Conservation (phyloP, 768 basidiomycete species). For the Mycena galopus region DNA sequence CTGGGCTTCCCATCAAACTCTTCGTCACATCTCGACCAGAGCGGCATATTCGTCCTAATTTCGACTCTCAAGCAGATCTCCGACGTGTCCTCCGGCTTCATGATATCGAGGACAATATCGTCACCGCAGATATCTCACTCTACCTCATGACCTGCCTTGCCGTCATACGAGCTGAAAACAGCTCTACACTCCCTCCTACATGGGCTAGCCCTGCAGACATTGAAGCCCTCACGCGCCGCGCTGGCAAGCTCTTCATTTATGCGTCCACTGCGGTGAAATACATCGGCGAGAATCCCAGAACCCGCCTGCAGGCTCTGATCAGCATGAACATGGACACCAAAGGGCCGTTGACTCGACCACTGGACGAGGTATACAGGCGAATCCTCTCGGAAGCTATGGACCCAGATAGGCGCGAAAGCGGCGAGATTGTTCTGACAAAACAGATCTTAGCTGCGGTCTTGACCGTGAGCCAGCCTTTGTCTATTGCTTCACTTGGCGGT, state of each 20-base stretch:
- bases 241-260: background rate
- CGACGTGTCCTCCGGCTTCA: background rate
- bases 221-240: background rate
- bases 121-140: background rate
- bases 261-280: background rate
- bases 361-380: background rate
- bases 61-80: background rate
- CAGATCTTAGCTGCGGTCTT: background rate
- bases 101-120: background rate
- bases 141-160: background rate
- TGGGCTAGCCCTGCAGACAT: background rate
- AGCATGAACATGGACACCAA: background rate
- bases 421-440: background rate
- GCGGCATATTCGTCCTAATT: constrained; percentile 4
- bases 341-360: background rate
- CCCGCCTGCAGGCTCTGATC: no score
- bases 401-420: background rate
- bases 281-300: no score
- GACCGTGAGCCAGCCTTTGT: background rate
- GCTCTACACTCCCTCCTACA: background rate
- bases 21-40: constrained; percentile 10
- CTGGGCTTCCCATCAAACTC: constrained; percentile 7
- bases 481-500: constrained; percentile 3
- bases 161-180: background rate
- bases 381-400: background rate